Evolutionary conservation across 2,329 filamentous ascomycete genomes (phyloP), one percentile per base, ranked within the genome.

Genomic region (Neobulgaria alba): DNA sequence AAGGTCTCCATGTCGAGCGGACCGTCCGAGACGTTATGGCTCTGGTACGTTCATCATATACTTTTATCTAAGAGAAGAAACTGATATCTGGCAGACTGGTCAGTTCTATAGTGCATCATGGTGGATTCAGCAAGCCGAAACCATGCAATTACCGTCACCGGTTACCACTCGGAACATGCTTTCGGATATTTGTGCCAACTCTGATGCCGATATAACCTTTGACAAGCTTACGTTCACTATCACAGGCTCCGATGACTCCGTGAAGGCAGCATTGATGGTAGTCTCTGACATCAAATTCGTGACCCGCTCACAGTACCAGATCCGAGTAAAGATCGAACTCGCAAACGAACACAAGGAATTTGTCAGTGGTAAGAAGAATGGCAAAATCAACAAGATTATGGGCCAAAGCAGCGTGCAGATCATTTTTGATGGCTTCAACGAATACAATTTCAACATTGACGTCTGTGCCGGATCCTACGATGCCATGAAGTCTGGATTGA

Each of bases 351-450:
- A 98, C 70, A 98, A 98, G 65, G 92, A 98, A 60, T 98, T 98
- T 61, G 92, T 98, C 42, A 95, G 89, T 54, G 92, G 92, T 54
- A 98, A 98, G 73, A 98, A 98, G 72, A 98, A 98, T 57, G 92
- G 92, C 64, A 98, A 98, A 69, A 98, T 98, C 65, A 98, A 98
- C 73, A 98, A 98, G 72, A 98, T 98, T 58, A 98, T 98, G 92
- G 92, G 90, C 17, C 90, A 96, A 64, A 95, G 89, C 72, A 95
- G 93, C 55, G 92, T 98, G 10, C 92, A 98, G 65, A 96, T 98
- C 58, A 90, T 98, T 49, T 98, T 98, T 53, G 92, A 98, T 60
- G 89, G 88, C 48, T 98, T 96, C 70, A 95, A 95, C 63, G 92
- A 98, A 67, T 98, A 96, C 73, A 96, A 98, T 65, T 98, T 98